Evolutionary conservation across 2,329 filamentous ascomycete species (phyloP), one percentile per base, ranked within the genome.

Genomic region (Neocatenulostroma microsporum): DNA sequence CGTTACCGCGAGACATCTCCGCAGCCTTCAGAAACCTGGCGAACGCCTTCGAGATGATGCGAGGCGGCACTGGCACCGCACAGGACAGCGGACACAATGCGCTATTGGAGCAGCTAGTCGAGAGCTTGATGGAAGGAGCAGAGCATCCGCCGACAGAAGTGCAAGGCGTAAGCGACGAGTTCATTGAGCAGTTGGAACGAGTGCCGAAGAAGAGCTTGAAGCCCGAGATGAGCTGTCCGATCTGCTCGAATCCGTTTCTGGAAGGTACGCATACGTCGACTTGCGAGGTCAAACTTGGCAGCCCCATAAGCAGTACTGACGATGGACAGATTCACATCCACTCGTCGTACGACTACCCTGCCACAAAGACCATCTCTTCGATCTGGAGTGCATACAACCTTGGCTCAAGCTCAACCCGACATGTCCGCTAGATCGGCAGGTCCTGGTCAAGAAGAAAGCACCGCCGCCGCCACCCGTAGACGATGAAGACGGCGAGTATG

Each of bases 341-440:
- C 68, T 81, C 13, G 73, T 80, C 23, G 76, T 81, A 29, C 66
- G 69, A 19, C 55, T 81, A 20, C 74, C 76, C 8, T 81, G 77
- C 46, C 74, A 80, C 53, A 63, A 70, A 11, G 70, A 70, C 24
- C 77, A 81, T 54, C 50, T 74, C 14, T 80, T 80, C 56, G 77
- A 81, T 58, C 56, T 80, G 17, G 76, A 80, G 49, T 81, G 77
- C 56, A 74, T 81, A 42, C 61, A 69, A 40, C 76, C 77, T 1
- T 81, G 77, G 77, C 57, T 81, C 44, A 70, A 78, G 46, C 62
- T 80, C 37, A 73, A 78, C 44, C 72, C 74, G 7, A 80, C 76
- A 14, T 81, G 76, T 58, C 76, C 76, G 13, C 62, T 80, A 30
- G 76, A 80, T 53, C 66, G 77, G 34, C 67, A 70, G 51, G 70